Percentiles rank a stretch among this genome's conserved stretches.
Conservation (phyloP, 2,329 filamentous ascomycete species). For the Colletotrichum cuscutae region DNA sequence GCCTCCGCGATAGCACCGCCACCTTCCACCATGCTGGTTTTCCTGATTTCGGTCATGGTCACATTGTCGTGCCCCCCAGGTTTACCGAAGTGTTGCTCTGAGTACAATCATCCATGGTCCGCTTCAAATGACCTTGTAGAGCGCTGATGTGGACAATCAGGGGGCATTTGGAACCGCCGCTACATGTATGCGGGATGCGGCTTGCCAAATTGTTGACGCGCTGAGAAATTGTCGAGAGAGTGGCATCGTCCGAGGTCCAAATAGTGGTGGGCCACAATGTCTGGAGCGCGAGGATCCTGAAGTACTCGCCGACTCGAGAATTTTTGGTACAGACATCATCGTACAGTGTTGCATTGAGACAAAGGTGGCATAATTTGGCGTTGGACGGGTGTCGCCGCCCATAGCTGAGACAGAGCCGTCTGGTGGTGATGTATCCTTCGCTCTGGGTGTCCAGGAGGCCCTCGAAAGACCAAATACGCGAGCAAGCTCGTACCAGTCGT, state of each 20-base stretch:
- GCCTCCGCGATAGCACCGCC: too few relatives aligned
- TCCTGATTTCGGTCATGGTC: not conserved
- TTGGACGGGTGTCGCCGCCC: not conserved
- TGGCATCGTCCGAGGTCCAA: not conserved
- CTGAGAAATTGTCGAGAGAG: not conserved
- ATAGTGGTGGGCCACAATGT: not conserved
- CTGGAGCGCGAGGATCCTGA: not conserved
- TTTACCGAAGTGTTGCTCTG: not conserved
- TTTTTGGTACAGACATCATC: not conserved
- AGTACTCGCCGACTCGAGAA: slow-evolving; percentile 11
- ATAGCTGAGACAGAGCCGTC: not conserved
- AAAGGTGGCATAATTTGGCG: slow-evolving; percentile 11
- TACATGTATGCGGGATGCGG: not conserved
- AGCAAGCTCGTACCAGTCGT: not conserved
- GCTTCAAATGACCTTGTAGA: not conserved
- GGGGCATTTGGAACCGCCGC: not conserved
- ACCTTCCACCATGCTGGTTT: not conserved
- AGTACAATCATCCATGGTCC: not conserved
- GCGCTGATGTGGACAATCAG: not conserved
- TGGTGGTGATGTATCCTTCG: not conserved
- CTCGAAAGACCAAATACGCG: not conserved
- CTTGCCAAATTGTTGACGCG: not conserved
- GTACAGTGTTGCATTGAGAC: not conserved
- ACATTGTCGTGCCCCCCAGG: not conserved
- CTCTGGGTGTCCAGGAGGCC: not conserved